Conservation (phyloP, 352 stramenopile species). For the Phytopythium litorale region DNA sequence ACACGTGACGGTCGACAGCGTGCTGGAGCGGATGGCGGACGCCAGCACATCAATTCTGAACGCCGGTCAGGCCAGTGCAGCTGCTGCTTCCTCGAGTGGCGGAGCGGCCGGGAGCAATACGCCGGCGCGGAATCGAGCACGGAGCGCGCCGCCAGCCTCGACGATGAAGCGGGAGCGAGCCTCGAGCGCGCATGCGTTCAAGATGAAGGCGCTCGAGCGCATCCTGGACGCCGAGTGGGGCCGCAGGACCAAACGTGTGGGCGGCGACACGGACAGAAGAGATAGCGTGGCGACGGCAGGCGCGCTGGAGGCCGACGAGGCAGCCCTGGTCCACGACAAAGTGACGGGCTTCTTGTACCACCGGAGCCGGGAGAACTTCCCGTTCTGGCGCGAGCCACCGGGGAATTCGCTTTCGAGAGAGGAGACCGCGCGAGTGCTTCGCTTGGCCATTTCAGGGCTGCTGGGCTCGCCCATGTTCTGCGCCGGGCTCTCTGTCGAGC, state of each 20-base stretch:
- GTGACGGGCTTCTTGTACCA: slow-evolving; percentile 54
- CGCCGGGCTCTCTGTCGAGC: slow-evolving; percentile 34
- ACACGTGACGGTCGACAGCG: slow-evolving; percentile 44
- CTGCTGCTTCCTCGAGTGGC: not conserved
- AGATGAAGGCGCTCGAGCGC: slow-evolving; percentile 53
- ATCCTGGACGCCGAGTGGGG: slow-evolving; percentile 27
- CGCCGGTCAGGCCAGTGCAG: not conserved
- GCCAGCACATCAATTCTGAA: not conserved
- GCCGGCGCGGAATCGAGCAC: not conserved
- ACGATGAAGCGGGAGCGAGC: slow-evolving; percentile 16
- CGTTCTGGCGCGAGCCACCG: slow-evolving; percentile 47
- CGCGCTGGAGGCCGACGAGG: slow-evolving; percentile 9
- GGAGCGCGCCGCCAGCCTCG: slow-evolving; percentile 8
- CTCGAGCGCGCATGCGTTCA: slow-evolving; percentile 48
- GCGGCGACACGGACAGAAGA: not conserved
- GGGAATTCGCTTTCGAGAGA: slow-evolving; percentile 32
- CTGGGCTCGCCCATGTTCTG: slow-evolving; percentile 25
- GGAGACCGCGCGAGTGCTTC: slow-evolving; percentile 45
- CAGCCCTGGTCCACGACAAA: slow-evolving; percentile 46
- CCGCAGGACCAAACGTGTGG: not conserved
- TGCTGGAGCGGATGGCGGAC: slow-evolving; percentile 31
- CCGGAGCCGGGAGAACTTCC: slow-evolving; percentile 50
- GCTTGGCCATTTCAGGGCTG: slow-evolving; percentile 25
- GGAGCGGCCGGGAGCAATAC: not conserved
- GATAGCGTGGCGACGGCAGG: slow-evolving; percentile 8